Conservation (phyloP, 805 yeast species). For the Ogataea chonburiensis region DNA sequence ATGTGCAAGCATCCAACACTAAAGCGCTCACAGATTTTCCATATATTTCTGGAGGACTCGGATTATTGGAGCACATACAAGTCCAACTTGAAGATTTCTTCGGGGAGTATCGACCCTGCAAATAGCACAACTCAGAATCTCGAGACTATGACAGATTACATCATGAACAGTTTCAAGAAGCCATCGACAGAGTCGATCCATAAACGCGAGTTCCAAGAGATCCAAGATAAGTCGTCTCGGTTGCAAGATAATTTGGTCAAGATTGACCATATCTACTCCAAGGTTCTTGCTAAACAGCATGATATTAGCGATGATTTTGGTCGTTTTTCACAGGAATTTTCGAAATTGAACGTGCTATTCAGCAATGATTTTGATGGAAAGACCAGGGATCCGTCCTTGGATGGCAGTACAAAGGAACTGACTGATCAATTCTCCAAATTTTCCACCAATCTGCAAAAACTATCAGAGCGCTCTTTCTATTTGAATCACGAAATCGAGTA, state of each 20-base stretch:
- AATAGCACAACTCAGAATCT: slow-evolving; percentile 33
- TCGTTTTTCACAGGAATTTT: slow-evolving; percentile 67
- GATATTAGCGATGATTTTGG: slow-evolving; percentile 73
- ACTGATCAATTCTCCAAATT: slow-evolving; percentile 35
- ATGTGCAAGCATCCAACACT: slow-evolving; percentile 72
- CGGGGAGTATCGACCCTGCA: slow-evolving; percentile 20
- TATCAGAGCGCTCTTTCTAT: slow-evolving; percentile 28
- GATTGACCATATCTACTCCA: slow-evolving; percentile 74
- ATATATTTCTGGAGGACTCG: slow-evolving; percentile 64
- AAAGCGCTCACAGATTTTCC: slow-evolving; percentile 66
- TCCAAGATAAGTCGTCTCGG: slow-evolving; percentile 78
- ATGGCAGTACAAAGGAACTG: slow-evolving; percentile 25
- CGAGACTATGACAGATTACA: slow-evolving; percentile 85
- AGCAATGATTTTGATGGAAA: slow-evolving; percentile 36
- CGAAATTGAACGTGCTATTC: slow-evolving; percentile 51
- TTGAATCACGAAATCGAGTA: slow-evolving; percentile 59
- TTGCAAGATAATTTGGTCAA: slow-evolving; percentile 78
- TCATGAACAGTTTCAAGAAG: slow-evolving; percentile 91
- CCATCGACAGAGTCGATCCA: slow-evolving; percentile 53
- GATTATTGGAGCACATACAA: slow-evolving; percentile 73
- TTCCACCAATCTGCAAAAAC: slow-evolving; percentile 40
- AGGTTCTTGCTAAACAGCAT: slow-evolving; percentile 68
- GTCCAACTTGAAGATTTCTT: slow-evolving; percentile 46
- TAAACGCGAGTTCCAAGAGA: slow-evolving; percentile 76
- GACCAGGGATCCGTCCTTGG: slow-evolving; percentile 22